These are phyloP conservation scores for Fusarium nygamai DNA, from an alignment of 2,329 filamentous ascomycete genomes.

Conservation along the genomic window DNA sequence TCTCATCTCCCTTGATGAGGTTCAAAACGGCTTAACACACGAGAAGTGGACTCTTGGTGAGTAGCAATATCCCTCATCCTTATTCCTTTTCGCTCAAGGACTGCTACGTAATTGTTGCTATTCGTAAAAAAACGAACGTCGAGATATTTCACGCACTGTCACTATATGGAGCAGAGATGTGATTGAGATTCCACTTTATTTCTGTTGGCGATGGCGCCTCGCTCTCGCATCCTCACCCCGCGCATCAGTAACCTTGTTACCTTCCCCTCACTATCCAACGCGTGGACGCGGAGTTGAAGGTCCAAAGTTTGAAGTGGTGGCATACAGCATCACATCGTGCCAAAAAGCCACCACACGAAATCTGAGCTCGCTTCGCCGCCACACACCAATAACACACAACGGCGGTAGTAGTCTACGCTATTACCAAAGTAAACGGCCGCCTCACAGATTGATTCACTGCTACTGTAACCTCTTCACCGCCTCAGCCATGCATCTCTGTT, in stretches of 20 bases:
- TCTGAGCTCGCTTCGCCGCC: constrained; percentile 13
- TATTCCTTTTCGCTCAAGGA: constrained; percentile 28
- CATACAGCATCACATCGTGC: neutral
- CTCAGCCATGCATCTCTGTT: constrained; percentile 28
- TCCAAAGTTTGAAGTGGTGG: constrained; percentile 1
- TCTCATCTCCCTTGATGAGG: constrained; percentile 6
- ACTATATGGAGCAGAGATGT: neutral
- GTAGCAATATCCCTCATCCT: constrained; percentile 34
- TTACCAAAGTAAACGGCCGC: neutral
- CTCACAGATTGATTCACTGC: constrained; percentile 8
- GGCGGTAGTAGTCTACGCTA: neutral
- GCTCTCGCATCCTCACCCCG: neutral
- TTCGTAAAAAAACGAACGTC: constrained; percentile 9
- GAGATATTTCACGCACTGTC: constrained; percentile 21
- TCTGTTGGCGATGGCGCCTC: neutral
- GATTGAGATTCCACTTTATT: neutral
- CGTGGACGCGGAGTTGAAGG: constrained; percentile 2
- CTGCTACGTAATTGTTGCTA: constrained; percentile 33
- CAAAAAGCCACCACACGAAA: constrained; percentile 19
- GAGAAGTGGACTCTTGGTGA: neutral
- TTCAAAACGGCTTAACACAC: constrained; percentile 1
- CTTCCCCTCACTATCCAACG: neutral
- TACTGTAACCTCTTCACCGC: constrained; percentile 25
- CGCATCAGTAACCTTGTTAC: neutral
- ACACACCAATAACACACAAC: constrained; percentile 4